Conservation (phyloP, 306 rosid species). For the Cucurbita pepo region DNA sequence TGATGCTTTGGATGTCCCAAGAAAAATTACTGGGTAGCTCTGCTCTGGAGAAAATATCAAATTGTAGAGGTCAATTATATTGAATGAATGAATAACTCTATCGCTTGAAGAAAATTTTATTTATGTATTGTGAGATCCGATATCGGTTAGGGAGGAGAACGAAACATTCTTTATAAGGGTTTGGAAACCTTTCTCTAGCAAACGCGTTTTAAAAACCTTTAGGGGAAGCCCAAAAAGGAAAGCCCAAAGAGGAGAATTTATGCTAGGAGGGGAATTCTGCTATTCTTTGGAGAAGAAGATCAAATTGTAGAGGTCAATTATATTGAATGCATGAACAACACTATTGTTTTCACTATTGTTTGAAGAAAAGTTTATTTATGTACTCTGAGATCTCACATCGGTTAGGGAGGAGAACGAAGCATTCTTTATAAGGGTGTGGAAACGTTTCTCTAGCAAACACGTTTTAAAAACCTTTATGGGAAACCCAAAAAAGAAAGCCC, state of each 20-base stretch:
- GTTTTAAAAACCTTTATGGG: too few relatives aligned
- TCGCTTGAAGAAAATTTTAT: neutral
- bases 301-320: neutral
- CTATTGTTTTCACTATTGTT: neutral
- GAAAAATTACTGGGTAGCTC: neutral
- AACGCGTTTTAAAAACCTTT: too few relatives aligned
- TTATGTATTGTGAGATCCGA: neutral
- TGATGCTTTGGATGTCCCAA: neutral
- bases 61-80: neutral
- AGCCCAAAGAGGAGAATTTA: too few relatives aligned
- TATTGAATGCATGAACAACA: neutral
- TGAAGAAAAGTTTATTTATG: neutral
- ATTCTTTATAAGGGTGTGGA: too few relatives aligned
- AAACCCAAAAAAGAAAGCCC: too few relatives aligned
- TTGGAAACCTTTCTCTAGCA: too few relatives aligned
- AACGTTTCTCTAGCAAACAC: too few relatives aligned
- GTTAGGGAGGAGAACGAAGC: too few relatives aligned
- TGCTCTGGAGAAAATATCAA: neutral
- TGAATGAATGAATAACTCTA: neutral
- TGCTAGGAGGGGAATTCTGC: neutral
- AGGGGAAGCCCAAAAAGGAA: too few relatives aligned
- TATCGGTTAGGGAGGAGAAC: too few relatives aligned
- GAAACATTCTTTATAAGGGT: too few relatives aligned
- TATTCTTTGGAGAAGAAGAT: neutral
- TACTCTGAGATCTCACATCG: too few relatives aligned